Base-by-base conservation (phyloP, 768 basidiomycete species). In the Ramaria sp. region DNA sequence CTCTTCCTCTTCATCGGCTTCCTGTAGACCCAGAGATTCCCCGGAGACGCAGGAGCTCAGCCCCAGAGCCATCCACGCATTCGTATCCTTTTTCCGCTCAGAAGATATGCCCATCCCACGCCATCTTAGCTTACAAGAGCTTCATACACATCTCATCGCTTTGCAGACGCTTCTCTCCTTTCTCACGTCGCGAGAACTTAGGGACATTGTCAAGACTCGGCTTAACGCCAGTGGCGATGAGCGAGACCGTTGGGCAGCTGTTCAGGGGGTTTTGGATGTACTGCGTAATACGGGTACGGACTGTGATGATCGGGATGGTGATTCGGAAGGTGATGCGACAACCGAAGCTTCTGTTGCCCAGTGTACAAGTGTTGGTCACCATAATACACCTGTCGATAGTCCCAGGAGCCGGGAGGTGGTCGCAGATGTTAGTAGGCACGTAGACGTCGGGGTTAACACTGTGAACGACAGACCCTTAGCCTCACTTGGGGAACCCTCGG, bases 141-240 rank as follows among this genome's bases (percentile, higher is more conserved):
- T 57, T 19, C 46, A 37, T 24, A 49, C 46, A 19, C 45, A 57
- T 45, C 33, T 57, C n/a, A 22, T 38, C 19, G 55, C 46, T 4
- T 27, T 57, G 34, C 55, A 57, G 13, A 50, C 55, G 4, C 55
- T 57, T 1, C 24, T 57, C 13, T 47, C 55, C 2, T 57, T 57
- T 38, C 45, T 57, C 19, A 48, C 31, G 15, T 30, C 55, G 6
- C 27, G 48, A 5, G 55, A 57, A 33, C 24, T 57, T 10, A 34
- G 37, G 30, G 55, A 48, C 19, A 39, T 57, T 24, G 45, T 57
- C 1, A 30, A 12, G 31, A 50, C 45, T 12, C 49, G 55, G 34
- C 55, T 57, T 30, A 27, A n/a, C 20, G 24, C 31, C 11, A n/a
- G n/a, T 17, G 33, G 37, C 3, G 34, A 31, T 34, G 43, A 47